Evolutionary conservation across 192 early-diverging fungal species (phyloP), one percentile per base, ranked within the genome.

Genomic region (Gaertneriomyces semiglobifer): DNA sequence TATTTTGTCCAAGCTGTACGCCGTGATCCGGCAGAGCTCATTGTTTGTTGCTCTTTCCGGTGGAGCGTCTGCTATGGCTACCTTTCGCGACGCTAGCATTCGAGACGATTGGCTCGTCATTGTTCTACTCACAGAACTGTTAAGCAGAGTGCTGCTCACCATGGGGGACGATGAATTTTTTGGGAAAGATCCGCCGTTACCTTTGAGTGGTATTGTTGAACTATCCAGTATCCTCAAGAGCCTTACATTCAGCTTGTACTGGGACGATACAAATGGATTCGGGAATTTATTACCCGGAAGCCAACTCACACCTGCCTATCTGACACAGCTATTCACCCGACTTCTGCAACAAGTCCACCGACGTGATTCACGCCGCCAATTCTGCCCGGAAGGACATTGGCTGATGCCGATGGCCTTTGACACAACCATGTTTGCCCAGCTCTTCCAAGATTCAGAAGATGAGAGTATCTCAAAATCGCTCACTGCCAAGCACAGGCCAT

Each of bases 101-200:
- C 50, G 72, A 8, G 68, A 68, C 6, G 73, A 84, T 39, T 92
- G 88, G 88, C 68, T 66, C 8, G 58, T 87, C 12, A 62, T 93
- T 18, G 78, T 84, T 12, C 75, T 95, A 7, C 64, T 93, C 14
- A 85, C 86, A 51, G 92, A 95, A 63, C 65, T 90, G 5, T 84
- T 90, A 54, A 84, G 81, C 70, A 80, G 85, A 38, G 74, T 88
- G 70, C 67, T 98, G 9, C 72, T 88, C 56, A 93, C 89, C 0
- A 83, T 92, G 47, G 89, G 89, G 10, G 95, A 98, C 73, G 88
- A 93, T 54, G 93, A 98, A 74, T 84, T 96, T 65, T 87, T 90
- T 64, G 78, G 85, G 33, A 42, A 56, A 4, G 44, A 55, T 38
- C 44, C 58, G 48, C 79, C 81, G 2, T 63, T 90, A 10, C 48